Base-by-base conservation (phyloP, 768 basidiomycete species). In the Rossbeevera mucosa region DNA sequence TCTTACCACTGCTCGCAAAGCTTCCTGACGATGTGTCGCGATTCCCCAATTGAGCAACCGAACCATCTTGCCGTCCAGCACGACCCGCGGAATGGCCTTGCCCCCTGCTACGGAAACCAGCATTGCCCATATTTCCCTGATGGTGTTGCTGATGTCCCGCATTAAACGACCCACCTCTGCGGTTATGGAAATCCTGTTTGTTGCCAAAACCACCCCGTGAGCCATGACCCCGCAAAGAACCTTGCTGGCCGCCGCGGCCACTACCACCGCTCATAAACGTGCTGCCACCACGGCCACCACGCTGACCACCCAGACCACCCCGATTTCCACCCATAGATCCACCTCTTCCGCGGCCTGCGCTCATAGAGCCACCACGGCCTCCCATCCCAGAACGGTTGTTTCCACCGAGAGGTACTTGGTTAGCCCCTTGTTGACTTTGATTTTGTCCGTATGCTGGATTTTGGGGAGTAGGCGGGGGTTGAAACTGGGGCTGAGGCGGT, bases 201-300 rank as follows among this genome's bases (percentile, higher is more conserved):
- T 74, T 77, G 48, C 78, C 80, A 64, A 86, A 85, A 59, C 83
- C 83, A 43, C 81, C 81, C 55, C 85, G 74, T 11, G 84, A 84
- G 28, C 77, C 75, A 54, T 88, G 86, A 29, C 81, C 80, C 53
- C 86, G 76, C 59, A 83, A 69, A 12, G 77, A 68, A 29, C 78
- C 76, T 51, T 72, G 72, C 57, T 74, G 77, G 14, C 74, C 75
- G 24, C 79, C 77, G 48, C 77, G 76, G 8, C 74, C 71, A 24
- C 73, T 59, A 38, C 75, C 69, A 38, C 71, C 59, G 42, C 58
- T 65, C 47, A 70, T 59, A 40, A 71, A 70, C 20, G 61, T 44
- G 44, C 60, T 53, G 9, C 72, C 71, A 33, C 74, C 74, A 45
- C 74, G 72, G 40, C 76, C 71, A 20, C 76, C 71, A 43, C 71